Percentiles rank a stretch among this genome's conserved stretches.
phyloP scores from a whole-genome alignment of 805 yeast species.

The Candida sakaeoensis region DNA sequence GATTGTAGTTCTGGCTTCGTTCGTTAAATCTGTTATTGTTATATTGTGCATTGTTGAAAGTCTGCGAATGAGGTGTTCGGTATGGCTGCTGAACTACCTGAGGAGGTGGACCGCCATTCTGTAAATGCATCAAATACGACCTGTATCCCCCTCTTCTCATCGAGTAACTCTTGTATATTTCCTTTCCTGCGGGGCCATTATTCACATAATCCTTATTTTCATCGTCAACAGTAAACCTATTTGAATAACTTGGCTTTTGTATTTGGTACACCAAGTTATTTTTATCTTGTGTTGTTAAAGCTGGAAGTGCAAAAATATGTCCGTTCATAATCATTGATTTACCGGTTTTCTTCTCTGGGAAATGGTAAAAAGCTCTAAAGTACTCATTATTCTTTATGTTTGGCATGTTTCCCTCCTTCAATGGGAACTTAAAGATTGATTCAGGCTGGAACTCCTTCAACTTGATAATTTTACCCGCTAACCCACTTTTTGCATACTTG shows the following conservation, averaged over 20 bases:
- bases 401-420: conserved; percentile 45
- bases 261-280: conserved; percentile 48
- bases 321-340: conserved; percentile 87
- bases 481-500: conserved; percentile 48
- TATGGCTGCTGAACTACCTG: neutral
- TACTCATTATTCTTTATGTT: conserved; percentile 39
- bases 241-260: conserved; percentile 24
- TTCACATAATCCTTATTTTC: conserved; percentile 36
- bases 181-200: conserved; percentile 37
- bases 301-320: conserved; percentile 56
- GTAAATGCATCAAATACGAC: conserved; percentile 17
- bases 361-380: conserved; percentile 47
- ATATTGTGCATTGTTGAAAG: conserved; percentile 6
- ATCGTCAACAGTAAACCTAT: conserved; percentile 27
- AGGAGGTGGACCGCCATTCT: conserved; percentile 8
- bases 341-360: conserved; percentile 58
- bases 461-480: conserved; percentile 53
- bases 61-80: conserved; percentile 1
- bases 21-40: conserved; percentile 9
- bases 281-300: conserved; percentile 65
- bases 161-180: conserved; percentile 25
- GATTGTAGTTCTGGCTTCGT: conserved; percentile 14
- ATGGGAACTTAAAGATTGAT: conserved; percentile 40
- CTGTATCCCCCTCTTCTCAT: conserved; percentile 41
- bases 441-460: conserved; percentile 32